Evolutionary conservation across 106 monocot species (phyloP).

Genomic region (Allium fistulosum): DNA sequence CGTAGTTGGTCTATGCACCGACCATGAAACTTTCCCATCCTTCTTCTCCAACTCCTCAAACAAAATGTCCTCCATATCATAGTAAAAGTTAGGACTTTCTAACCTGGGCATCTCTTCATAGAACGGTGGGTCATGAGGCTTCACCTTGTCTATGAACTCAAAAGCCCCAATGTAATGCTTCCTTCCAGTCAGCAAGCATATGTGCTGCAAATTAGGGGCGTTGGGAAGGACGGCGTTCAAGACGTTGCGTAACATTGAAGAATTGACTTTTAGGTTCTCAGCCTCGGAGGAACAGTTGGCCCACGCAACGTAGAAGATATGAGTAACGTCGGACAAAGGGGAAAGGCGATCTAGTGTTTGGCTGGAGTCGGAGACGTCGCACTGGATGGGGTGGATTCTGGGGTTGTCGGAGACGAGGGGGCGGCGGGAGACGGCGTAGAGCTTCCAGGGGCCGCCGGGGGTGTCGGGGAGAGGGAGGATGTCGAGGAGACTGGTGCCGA

Average conservation of each 20-base stretch:
- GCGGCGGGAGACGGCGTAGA: slow-evolving; percentile 61
- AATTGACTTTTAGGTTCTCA: slow-evolving; percentile 44
- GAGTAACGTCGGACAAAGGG: slow-evolving; percentile 71
- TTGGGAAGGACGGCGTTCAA: slow-evolving; percentile 41
- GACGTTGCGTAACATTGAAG: slow-evolving; percentile 72
- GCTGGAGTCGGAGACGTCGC: slow-evolving; percentile 56
- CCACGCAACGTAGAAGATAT: slow-evolving; percentile 65
- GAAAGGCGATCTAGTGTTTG: slow-evolving; percentile 57
- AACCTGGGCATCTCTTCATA: slow-evolving; percentile 51
- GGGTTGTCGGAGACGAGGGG: slow-evolving; percentile 47
- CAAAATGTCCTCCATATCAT: slow-evolving; percentile 48
- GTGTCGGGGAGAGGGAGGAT: slow-evolving; percentile 92
- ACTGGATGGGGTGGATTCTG: slow-evolving; percentile 36
- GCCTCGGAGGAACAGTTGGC: slow-evolving; percentile 29
- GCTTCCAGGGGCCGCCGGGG: slow-evolving; percentile 85
- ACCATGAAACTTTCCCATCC: slow-evolving; percentile 26
- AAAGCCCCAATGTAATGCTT: slow-evolving; percentile 71
- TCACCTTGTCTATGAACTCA: slow-evolving; percentile 22
- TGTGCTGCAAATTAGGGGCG: slow-evolving; percentile 49
- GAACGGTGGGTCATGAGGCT: slow-evolving; percentile 42
- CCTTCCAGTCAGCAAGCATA: slow-evolving; percentile 76
- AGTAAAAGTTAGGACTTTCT: slow-evolving; percentile 48
- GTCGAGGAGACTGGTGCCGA: slow-evolving; percentile 62
- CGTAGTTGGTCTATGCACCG: slow-evolving; percentile 42
- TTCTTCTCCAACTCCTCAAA: slow-evolving; percentile 23